Evolutionary conservation across 192 early-diverging fungal species (phyloP), one percentile per base, ranked within the genome.

Genomic region (Powellomyces hirtus): DNA sequence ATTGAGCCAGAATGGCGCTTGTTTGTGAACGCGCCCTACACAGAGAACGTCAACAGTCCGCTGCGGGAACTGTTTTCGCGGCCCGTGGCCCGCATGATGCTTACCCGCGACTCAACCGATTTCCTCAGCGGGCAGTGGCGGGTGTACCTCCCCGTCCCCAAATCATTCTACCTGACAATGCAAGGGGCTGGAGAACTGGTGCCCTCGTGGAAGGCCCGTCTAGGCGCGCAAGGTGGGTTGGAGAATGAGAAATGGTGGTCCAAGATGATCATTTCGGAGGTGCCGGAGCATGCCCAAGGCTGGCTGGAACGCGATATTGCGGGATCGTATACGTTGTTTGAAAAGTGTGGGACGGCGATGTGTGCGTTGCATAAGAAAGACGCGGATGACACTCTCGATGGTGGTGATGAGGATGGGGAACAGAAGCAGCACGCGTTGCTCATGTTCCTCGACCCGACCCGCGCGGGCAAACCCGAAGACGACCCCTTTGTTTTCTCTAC

Each of bases 341-440:
- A 40, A n/a, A 77, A 78, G 50, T 81, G 79, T 66, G 79, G 79
- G 29, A 81, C 76, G 35, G 62, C 79, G 13, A 75, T 72, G 73
- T 59, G 68, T 24, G 78, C 70, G 24, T 42, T 81, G 26, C 79
- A 81, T 49, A 68, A 66, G 31, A 26, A 52, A 35, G 49, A 64
- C 2, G 51, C 1, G 34, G 49, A 18, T 6, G 26, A 14, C 51
- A 22, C 8, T 38, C n/a, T n/a, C n/a, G n/a, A n/a, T n/a, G n/a
- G n/a, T n/a, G n/a, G n/a, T n/a, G 74, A 31, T 0, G 45, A 44
- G 1, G 49, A 6, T 10, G 36, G 20, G 36, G 38, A 60, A 38
- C n/a, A n/a, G 29, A 7, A 14, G 2, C 27, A 14, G 30, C 8
- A 31, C n/a, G 69, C 73, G 33, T 14, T 81, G 18, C 76, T 71